These are phyloP conservation scores for Sporothrix protearum DNA, from an alignment of 2,329 filamentous ascomycete species.

Conservation along the genomic window DNA sequence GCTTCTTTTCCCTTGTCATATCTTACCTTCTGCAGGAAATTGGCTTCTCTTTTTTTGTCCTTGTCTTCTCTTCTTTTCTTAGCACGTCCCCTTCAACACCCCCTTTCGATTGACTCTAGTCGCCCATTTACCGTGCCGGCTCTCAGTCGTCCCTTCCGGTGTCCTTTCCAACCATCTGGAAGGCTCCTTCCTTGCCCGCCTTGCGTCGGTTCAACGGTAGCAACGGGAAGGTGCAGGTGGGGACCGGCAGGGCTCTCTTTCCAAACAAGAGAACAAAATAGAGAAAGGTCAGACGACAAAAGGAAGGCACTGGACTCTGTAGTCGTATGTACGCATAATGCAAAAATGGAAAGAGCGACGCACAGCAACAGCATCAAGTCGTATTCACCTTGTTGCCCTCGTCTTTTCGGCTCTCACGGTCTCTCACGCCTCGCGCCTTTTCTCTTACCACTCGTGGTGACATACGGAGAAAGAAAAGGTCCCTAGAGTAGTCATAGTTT, in stretches of 20 bases:
- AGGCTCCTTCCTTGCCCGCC: neutral
- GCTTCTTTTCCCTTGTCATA: neutral
- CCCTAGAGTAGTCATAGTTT: constrained; percentile 3
- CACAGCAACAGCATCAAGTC: neutral
- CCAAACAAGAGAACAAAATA: neutral
- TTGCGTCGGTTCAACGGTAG: constrained; percentile 19
- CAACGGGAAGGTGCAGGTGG: constrained; percentile 8
- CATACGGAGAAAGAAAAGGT: neutral
- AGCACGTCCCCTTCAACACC: neutral
- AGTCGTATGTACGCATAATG: too few relatives aligned
- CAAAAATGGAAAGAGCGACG: neutral
- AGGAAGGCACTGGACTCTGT: neutral
- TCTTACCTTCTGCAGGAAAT: too few relatives aligned
- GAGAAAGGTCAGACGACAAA: neutral
- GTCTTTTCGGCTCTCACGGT: neutral
- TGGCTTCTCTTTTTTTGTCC: neutral
- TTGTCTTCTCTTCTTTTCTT: neutral
- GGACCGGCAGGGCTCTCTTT: neutral
- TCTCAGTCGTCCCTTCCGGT: neutral
- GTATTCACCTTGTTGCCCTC: neutral
- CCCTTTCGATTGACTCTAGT: neutral
- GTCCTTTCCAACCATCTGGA: neutral
- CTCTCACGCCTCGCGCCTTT: neutral
- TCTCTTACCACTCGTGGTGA: neutral
- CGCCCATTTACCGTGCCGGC: neutral